phyloP scores from a whole-genome alignment of 495 filamentous ascomycete species.

The Jackrogersella multiformis region DNA sequence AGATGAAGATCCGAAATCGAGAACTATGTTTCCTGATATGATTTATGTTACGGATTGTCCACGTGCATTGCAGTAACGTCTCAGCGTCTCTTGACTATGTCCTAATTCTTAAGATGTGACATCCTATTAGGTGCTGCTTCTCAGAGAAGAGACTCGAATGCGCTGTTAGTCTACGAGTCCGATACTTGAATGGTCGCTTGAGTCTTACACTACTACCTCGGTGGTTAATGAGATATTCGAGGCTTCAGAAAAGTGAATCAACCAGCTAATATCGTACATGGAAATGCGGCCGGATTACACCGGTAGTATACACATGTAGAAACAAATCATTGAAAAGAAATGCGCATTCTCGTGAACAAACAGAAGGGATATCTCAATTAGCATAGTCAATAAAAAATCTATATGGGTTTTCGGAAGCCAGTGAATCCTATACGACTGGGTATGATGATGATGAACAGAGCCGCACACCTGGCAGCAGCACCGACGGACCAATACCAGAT shows the following conservation, averaged over 20 bases:
- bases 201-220: too few relatives aligned
- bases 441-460: constrained; percentile 26
- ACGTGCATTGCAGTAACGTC: not conserved
- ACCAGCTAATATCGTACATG: not conserved
- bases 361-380: constrained; percentile 39
- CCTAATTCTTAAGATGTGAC: not conserved
- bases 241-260: too few relatives aligned
- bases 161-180: not conserved
- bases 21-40: constrained; percentile 27
- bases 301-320: not conserved
- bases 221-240: not conserved
- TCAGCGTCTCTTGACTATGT: not conserved
- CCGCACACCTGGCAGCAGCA: constrained; percentile 21
- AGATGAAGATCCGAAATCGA: constrained; percentile 22
- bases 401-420: constrained; percentile 17
- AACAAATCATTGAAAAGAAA: constrained; percentile 7
- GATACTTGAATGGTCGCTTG: too few relatives aligned
- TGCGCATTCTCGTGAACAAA: not conserved
- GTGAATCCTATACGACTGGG: constrained; percentile 19
- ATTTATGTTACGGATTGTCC: not conserved
- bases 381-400: constrained; percentile 32
- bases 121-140: not conserved
- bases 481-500: constrained; percentile 21
- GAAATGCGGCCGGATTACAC: too few relatives aligned
- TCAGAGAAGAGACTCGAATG: not conserved